Conservation (phyloP, 441 rosid genomes). For the Melastoma candidum region DNA sequence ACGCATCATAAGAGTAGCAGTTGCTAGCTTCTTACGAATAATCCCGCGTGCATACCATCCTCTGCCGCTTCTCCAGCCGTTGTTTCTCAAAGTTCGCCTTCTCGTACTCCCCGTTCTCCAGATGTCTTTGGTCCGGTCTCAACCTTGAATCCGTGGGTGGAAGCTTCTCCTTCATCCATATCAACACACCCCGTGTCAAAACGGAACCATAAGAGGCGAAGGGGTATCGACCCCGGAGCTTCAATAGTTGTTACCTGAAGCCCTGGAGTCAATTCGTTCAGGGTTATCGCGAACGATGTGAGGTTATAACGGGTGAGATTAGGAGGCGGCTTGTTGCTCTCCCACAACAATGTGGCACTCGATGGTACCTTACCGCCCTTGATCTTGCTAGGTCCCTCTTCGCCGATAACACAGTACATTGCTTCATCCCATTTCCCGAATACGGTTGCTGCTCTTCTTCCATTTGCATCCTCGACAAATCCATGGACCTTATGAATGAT, state of each 20-base stretch:
- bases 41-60: constrained; percentile 48
- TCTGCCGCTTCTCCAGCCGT: constrained; percentile 81
- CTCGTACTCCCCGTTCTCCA: constrained; percentile 95
- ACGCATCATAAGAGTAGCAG: too few relatives aligned
- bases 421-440: constrained; percentile 95
- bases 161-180: constrained; percentile 78
- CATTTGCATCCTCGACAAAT: constrained; percentile 60
- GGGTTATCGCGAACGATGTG: constrained; percentile 80
- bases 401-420: constrained; percentile 41
- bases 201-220: constrained; percentile 13
- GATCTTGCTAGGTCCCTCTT: constrained; percentile 37
- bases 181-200: constrained; percentile 58
- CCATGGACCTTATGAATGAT: constrained; percentile 45
- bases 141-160: constrained; percentile 94
- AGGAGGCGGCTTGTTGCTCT: constrained; percentile 57
- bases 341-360: constrained; percentile 61
- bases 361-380: constrained; percentile 44
- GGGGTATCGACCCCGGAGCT: constrained; percentile 12
- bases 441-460: constrained; percentile 51
- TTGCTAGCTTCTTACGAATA: neutral
- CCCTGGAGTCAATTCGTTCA: constrained; percentile 82
- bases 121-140: constrained; percentile 83
- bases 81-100: constrained; percentile 86
- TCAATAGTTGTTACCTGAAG: constrained; percentile 59
- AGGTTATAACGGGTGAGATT: constrained; percentile 90